Percentiles rank a stretch among this genome's conserved stretches.
Conservation (phyloP, 345 rosid species). For the Sonneratia alba region DNA sequence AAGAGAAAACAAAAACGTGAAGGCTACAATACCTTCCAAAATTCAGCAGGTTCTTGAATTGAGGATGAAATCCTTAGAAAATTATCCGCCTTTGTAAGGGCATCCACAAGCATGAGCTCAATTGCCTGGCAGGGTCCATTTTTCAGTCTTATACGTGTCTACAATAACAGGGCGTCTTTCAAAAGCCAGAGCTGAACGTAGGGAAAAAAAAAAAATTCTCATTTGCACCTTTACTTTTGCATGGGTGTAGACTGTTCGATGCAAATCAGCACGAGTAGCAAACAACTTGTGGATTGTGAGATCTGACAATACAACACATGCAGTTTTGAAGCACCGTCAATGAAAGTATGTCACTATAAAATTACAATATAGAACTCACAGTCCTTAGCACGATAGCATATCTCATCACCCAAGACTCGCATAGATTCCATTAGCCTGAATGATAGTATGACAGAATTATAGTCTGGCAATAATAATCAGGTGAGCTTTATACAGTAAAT, state of each 20-base stretch:
- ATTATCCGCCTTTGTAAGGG: constrained; percentile 60
- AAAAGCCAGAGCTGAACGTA: not conserved
- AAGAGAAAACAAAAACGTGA: not conserved
- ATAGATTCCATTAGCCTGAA: constrained; percentile 80
- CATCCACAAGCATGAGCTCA: constrained; percentile 89
- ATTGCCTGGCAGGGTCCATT: constrained; percentile 40
- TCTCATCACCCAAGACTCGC: constrained; percentile 81
- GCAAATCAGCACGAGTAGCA: constrained; percentile 81
- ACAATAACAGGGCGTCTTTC: not conserved
- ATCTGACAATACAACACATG: constrained; percentile 30
- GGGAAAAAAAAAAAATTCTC: not conserved
- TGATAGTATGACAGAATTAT: not conserved
- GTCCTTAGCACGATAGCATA: constrained; percentile 87
- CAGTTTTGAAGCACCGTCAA: not conserved
- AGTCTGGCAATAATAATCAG: not conserved
- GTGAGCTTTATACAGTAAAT: not conserved
- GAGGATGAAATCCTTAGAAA: constrained; percentile 47
- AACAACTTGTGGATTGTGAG: constrained; percentile 72
- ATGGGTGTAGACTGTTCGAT: constrained; percentile 82
- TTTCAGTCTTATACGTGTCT: not conserved
- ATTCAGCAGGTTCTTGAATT: constrained; percentile 63
- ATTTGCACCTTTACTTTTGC: constrained; percentile 81
- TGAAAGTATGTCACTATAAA: not conserved
- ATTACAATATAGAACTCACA: constrained; percentile 34
- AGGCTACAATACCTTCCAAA: constrained; percentile 63